These are phyloP conservation scores for Ceratobasidium sp. DNA, from an alignment of 1,284 basidiomycete genomes.

Conservation along the genomic window DNA sequence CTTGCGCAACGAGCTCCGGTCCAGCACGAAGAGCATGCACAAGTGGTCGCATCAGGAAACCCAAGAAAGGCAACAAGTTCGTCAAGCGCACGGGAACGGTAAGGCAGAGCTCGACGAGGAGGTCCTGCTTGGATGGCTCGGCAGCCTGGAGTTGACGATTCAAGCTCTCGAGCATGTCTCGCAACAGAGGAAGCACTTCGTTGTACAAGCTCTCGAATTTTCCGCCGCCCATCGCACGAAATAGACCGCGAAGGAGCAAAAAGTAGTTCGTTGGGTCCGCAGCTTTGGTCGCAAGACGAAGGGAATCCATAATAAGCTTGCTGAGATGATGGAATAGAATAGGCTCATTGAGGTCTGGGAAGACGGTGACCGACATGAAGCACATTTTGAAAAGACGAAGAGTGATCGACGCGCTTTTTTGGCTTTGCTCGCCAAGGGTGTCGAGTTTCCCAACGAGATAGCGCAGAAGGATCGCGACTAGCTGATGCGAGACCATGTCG, in stretches of 20 bases:
- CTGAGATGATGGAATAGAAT: constrained; percentile 93
- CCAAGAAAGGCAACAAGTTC: constrained; percentile 94
- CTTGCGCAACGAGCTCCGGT: constrained; percentile 93
- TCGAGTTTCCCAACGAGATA: constrained; percentile 88
- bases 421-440: constrained; percentile 86
- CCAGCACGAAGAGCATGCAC: constrained; percentile 90
- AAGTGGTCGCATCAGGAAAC: constrained; percentile 96
- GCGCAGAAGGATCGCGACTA: constrained; percentile 92
- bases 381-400: constrained; percentile 97
- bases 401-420: constrained; percentile 77
- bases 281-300: constrained; percentile 92
- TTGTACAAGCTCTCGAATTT: constrained; percentile 96
- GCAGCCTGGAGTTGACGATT: constrained; percentile 90
- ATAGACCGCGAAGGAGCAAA: constrained; percentile 92
- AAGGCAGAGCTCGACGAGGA: constrained; percentile 97
- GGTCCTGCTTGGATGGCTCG: constrained; percentile 77
- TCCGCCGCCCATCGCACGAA: constrained; percentile 96
- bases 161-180: constrained; percentile 96
- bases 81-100: constrained; percentile 97
- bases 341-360: constrained; percentile 85
- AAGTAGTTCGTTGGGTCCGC: constrained; percentile 94
- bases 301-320: constrained; percentile 96
- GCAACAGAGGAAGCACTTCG: constrained; percentile 94
- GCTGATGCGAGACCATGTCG: constrained; percentile 85
- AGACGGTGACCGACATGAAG: constrained; percentile 87